Conservation (phyloP, 1,284 basidiomycete species). For the Volvariella surrecta region DNA sequence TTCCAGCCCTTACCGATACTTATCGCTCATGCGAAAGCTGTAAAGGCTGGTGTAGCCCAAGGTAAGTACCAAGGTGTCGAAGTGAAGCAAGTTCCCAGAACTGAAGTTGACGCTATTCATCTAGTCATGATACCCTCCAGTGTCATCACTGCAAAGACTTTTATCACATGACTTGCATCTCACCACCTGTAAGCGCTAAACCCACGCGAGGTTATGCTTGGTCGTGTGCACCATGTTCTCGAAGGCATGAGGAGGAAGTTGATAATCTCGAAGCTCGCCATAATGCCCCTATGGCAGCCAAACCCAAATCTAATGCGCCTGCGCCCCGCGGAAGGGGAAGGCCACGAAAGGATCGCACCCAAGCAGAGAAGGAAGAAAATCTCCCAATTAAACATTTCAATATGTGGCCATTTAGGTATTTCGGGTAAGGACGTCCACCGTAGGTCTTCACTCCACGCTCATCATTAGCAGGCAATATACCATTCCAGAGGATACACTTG, state of each 20-base stretch:
- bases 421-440: constrained; percentile 57
- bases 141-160: constrained; percentile 92
- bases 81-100: not conserved
- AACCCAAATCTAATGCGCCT: constrained; percentile 63
- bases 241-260: constrained; percentile 82
- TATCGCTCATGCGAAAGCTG: constrained; percentile 85
- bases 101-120: constrained; percentile 4
- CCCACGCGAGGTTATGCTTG: constrained; percentile 96
- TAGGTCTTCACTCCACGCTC: constrained; percentile 8
- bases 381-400: constrained; percentile 77
- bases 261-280: constrained; percentile 62
- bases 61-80: constrained; percentile 51
- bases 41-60: constrained; percentile 72
- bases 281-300: constrained; percentile 34
- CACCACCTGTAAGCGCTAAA: constrained; percentile 90
- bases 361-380: constrained; percentile 69
- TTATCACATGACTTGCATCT: constrained; percentile 94
- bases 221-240: constrained; percentile 93
- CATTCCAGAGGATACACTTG: constrained; percentile 84
- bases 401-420: constrained; percentile 95
- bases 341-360: constrained; percentile 60
- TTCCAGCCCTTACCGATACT: constrained; percentile 83
- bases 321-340: constrained; percentile 59
- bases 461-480: constrained; percentile 66
- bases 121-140: constrained; percentile 81